Percentiles rank a stretch among this genome's conserved stretches.
phyloP scores from a whole-genome alignment of 78 protist genomes.

The Paratrimastix pyriformis region DNA sequence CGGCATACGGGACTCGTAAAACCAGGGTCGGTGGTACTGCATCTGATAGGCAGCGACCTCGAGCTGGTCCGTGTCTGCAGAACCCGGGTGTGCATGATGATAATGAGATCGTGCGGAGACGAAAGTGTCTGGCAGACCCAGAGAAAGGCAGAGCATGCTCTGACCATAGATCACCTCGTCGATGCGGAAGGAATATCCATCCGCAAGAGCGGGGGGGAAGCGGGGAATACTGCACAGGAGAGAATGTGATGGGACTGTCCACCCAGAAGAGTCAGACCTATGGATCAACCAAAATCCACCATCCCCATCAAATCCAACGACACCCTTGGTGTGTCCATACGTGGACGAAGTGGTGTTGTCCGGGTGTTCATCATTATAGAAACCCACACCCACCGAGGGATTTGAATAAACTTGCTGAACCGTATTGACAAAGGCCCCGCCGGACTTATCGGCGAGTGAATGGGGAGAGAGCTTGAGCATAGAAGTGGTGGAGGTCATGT shows the following conservation, averaged over 20 bases:
- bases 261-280: too few species aligned
- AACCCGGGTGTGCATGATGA: too few species aligned
- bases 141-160: slow-evolving; percentile 3
- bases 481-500: not conserved
- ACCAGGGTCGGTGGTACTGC: too few species aligned
- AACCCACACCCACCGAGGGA: not conserved
- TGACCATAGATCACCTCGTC: not conserved
- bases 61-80: too few species aligned
- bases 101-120: not conserved
- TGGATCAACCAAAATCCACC: slow-evolving; percentile 7
- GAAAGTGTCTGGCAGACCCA: not conserved
- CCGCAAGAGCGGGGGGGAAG: not conserved
- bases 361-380: slow-evolving; percentile 9
- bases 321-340: slow-evolving; percentile 20
- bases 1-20: too few species aligned
- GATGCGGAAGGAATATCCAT: not conserved
- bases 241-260: too few species aligned
- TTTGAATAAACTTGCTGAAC: not conserved
- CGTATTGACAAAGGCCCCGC: not conserved
- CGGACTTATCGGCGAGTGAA: too few species aligned
- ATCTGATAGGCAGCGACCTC: too few species aligned
- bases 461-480: not conserved
- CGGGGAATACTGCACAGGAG: slow-evolving; percentile 7
- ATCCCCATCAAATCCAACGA: not conserved
- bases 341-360: not conserved